These are phyloP conservation scores for Cinnamomum chago DNA, from an alignment of 164 flowering plant species.

Conservation along the genomic window DNA sequence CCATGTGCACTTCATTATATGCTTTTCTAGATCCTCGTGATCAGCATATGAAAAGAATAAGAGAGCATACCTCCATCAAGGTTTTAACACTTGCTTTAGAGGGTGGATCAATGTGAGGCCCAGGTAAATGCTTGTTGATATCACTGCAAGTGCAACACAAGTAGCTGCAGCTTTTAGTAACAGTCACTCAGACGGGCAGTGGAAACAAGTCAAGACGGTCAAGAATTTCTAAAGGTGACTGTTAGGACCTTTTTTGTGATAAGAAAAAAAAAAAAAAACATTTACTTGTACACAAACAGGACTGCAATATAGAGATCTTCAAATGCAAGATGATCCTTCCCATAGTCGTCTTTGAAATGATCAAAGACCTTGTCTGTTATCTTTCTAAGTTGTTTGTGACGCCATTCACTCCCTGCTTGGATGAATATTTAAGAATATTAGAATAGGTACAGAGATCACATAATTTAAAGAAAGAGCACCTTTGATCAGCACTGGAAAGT, in stretches of 20 bases:
- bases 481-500: neutral
- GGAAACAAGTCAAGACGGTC: neutral
- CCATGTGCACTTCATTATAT: too few species aligned
- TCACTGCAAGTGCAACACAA: slow-evolving; percentile 56
- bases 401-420: slow-evolving; percentile 76
- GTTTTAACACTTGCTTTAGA: slow-evolving; percentile 52
- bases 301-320: slow-evolving; percentile 91
- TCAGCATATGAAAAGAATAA: slow-evolving; percentile 1
- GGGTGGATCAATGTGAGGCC: slow-evolving; percentile 94
- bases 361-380: slow-evolving; percentile 67
- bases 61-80: slow-evolving; percentile 52
- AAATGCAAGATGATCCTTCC: slow-evolving; percentile 54
- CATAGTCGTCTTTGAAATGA: slow-evolving; percentile 46
- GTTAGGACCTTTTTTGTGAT: too few species aligned
- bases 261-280: neutral
- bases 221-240: neutral
- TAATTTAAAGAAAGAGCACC: neutral
- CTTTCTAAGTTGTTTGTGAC: slow-evolving; percentile 51
- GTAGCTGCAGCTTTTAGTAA: neutral
- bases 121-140: slow-evolving; percentile 81
- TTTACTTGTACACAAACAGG: slow-evolving; percentile 86
- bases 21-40: neutral
- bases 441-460: neutral
- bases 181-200: neutral
- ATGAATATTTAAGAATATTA: neutral